Percentiles rank a stretch among this genome's conserved stretches.
Conservation (phyloP, 805 yeast genomes). For the Saturnispora kantuleensis region DNA sequence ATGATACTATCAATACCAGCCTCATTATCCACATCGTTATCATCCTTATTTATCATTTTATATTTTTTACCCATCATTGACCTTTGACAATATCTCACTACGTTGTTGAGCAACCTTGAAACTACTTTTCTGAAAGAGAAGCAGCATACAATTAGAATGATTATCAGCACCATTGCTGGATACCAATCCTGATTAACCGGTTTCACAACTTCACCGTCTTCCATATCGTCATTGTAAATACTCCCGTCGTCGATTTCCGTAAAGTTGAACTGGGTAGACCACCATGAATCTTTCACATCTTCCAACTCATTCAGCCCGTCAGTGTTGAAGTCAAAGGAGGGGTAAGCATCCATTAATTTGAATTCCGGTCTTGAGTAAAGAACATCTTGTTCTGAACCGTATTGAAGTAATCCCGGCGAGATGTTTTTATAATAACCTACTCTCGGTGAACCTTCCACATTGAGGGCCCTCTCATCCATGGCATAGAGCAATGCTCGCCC, state of each 20-base stretch:
- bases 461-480: conserved; percentile 35
- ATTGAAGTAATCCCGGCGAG: conserved; percentile 35
- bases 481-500: conserved; percentile 67
- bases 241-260: conserved; percentile 3
- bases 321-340: conserved; percentile 8
- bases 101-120: too few relatives aligned
- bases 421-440: conserved; percentile 43
- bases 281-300: conserved; percentile 14
- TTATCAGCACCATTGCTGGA: not conserved
- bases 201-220: conserved; percentile 31
- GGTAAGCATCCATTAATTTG: conserved; percentile 15
- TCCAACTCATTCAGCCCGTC: not conserved
- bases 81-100: too few relatives aligned
- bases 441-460: conserved; percentile 1
- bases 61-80: not conserved
- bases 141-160: not conserved
- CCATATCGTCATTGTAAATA: conserved; percentile 20
- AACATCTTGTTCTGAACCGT: conserved; percentile 44
- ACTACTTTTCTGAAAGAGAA: too few relatives aligned
- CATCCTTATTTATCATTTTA: not conserved
- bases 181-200: conserved; percentile 33
- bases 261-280: conserved; percentile 18
- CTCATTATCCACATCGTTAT: conserved; percentile 3
- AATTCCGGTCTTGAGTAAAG: conserved; percentile 35
- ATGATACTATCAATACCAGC: conserved; percentile 1